Evolutionary conservation across 2,329 filamentous ascomycete genomes (phyloP), one percentile per base, ranked within the genome.

Genomic region (Alternaria gansuensis): DNA sequence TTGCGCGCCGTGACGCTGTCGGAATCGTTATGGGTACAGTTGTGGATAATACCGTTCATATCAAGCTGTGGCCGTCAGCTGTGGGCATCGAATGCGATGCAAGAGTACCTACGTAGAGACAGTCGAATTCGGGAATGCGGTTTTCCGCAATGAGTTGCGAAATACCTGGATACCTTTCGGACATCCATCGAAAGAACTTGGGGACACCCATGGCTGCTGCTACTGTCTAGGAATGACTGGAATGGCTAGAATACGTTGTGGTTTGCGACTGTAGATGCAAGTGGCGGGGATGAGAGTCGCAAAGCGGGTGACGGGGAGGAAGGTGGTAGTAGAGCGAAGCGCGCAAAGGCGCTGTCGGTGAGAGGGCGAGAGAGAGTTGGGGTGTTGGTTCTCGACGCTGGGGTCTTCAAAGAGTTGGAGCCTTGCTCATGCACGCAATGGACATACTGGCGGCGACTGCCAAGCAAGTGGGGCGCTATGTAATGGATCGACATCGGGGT

Each of bases 41-140:
- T 99, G 80, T 99, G 71, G 73, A 99, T 99, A 78, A 99, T 99
- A 68, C 95, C 95, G 80, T 99, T 99, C 95, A 99, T 99, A 75
- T 96, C 92, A 70, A 96, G 84, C 87, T 90, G 49, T 51, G 17
- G 31, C 29, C 50, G 59, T 72, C 54, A 72, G 66, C 58, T 28
- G 34, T 44, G 58, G 48, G 57, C 52, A 40, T 36, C 26, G 26
- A 23, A 33, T 44, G 24, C 45, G 21, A 48, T 36, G 33, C n/a
- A 2, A 37, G 49, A 56, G 26, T 21, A 66, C 85, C 74, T 77
- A 90, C 88, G 80, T 99, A 99, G 62, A 99, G 88, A 80, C 92
- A 95, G 80, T 99, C 95, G 81, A 99, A 99, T 80, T 99, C 96
- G 65, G 95, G 95, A 79, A 99, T 99, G 72, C 95, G 90, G 80